These are phyloP conservation scores for Saccharomyces hybrid DNA, from an alignment of 1,139 yeast species.

Conservation along the genomic window DNA sequence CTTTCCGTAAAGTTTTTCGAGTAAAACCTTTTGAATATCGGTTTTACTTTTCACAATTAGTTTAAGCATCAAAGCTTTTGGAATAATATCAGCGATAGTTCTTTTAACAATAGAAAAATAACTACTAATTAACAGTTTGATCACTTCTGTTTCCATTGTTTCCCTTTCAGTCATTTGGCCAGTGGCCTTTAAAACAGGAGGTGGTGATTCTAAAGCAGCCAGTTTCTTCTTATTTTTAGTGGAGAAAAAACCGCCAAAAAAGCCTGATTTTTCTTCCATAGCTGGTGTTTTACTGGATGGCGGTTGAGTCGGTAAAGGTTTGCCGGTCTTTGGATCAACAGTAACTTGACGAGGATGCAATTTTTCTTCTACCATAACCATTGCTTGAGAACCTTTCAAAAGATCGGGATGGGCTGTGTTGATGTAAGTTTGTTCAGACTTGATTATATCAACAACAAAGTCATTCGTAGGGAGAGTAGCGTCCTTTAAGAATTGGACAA, in stretches of 20 bases:
- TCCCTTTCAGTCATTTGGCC: conserved; percentile 95
- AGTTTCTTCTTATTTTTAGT: conserved; percentile 89
- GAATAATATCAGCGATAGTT: conserved; percentile 89
- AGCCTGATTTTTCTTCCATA: conserved; percentile 48
- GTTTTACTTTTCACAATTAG: conserved; percentile 76
- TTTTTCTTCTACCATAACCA: conserved; percentile 89
- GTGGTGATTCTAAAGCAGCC: conserved; percentile 97
- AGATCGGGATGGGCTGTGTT: conserved; percentile 97
- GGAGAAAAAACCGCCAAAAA: conserved; percentile 91
- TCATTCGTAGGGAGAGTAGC: conserved; percentile 77
- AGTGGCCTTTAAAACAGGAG: conserved; percentile 87
- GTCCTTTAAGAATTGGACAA: conserved; percentile 72
- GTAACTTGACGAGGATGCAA: conserved; percentile 79
- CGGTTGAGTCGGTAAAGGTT: conserved; percentile 47
- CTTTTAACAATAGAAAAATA: conserved; percentile 89
- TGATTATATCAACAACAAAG: conserved; percentile 75
- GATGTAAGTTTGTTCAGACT: conserved; percentile 84
- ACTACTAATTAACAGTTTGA: conserved; percentile 81
- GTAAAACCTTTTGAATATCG: conserved; percentile 80
- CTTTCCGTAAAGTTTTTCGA: conserved; percentile 77
- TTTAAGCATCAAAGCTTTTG: conserved; percentile 91
- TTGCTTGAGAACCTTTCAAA: conserved; percentile 89
- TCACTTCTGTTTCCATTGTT: conserved; percentile 93
- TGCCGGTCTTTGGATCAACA: conserved; percentile 90
- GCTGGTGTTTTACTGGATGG: conserved; percentile 22